Evolutionary conservation across 108 stramenopile genomes (phyloP).

Genomic region (Parietichytrium sp.): DNA sequence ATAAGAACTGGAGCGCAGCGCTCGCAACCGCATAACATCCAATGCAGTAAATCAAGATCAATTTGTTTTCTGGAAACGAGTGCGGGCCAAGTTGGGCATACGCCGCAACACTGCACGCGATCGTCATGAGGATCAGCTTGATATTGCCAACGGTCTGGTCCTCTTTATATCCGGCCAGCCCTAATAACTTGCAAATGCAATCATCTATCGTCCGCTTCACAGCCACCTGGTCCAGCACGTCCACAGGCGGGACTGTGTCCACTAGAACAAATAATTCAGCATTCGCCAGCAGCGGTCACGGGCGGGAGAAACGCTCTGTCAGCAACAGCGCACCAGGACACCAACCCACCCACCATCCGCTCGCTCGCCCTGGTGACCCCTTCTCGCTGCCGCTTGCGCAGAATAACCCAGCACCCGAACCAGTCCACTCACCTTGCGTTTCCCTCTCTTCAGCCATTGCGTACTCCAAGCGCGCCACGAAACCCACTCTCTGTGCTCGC

Average conservation of each 20-base stretch:
- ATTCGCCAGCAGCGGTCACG: too few species aligned
- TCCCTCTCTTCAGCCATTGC: too few species aligned
- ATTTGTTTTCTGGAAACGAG: neutral
- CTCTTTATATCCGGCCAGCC: neutral
- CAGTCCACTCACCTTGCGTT: too few species aligned
- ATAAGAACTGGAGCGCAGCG: neutral
- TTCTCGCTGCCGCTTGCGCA: too few species aligned
- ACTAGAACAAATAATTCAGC: too few species aligned
- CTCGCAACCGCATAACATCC: neutral
- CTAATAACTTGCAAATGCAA: slow-evolving; percentile 16
- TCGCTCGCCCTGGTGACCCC: too few species aligned
- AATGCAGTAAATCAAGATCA: neutral
- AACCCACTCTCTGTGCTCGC: too few species aligned
- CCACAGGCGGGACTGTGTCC: slow-evolving; percentile 21
- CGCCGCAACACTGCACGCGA: neutral
- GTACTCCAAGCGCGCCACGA: too few species aligned
- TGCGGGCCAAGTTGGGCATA: slow-evolving; percentile 11
- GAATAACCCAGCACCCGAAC: too few species aligned
- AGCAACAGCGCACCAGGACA: too few species aligned
- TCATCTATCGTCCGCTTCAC: slow-evolving; percentile 25
- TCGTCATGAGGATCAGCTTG: slow-evolving; percentile 3
- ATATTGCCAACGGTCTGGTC: neutral
- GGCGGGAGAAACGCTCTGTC: too few species aligned
- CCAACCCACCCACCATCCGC: too few species aligned
- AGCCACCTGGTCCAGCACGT: slow-evolving; percentile 14